Percentiles rank a stretch among this genome's conserved stretches.
Evolutionary conservation across 2,329 filamentous ascomycete genomes (phyloP).

Genomic region (Emergomyces orientalis): DNA sequence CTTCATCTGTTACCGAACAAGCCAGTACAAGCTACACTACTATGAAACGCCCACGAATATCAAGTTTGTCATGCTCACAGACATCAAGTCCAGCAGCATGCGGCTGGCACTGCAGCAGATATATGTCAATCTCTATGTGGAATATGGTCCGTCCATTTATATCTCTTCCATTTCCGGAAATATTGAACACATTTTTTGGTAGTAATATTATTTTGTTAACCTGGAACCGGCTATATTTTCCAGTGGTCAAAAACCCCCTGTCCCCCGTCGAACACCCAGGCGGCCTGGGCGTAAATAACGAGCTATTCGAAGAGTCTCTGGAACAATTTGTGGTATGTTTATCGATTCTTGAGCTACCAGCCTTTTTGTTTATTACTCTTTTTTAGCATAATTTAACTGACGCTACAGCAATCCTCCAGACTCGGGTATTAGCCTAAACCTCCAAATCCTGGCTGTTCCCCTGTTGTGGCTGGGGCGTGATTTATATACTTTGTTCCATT

Average conservation of each 20-base stretch:
- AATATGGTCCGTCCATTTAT: constrained; percentile 56
- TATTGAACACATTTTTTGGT: too few species aligned
- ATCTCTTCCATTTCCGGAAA: background rate
- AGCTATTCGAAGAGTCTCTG: constrained; percentile 53
- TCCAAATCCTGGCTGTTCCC: background rate
- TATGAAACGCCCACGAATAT: constrained; percentile 95
- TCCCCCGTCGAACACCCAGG: constrained; percentile 53
- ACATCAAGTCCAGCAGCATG: constrained; percentile 81
- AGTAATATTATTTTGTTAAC: background rate
- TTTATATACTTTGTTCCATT: background rate
- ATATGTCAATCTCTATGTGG: constrained; percentile 95
- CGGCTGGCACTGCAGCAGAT: constrained; percentile 93
- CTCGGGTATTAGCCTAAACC: background rate
- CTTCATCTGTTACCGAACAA: constrained; percentile 89
- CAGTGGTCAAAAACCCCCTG: constrained; percentile 56
- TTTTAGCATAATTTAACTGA: background rate
- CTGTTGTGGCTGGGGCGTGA: background rate
- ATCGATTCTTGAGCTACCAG: background rate
- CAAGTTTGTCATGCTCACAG: constrained; percentile 94
- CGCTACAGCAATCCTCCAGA: background rate
- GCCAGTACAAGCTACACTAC: constrained; percentile 95
- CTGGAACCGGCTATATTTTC: background rate
- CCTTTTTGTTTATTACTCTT: background rate
- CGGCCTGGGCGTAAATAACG: constrained; percentile 54
- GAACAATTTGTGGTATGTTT: constrained; percentile 42